Conservation (phyloP, 805 yeast genomes). For the Schizosaccharomyces osmophilus region DNA sequence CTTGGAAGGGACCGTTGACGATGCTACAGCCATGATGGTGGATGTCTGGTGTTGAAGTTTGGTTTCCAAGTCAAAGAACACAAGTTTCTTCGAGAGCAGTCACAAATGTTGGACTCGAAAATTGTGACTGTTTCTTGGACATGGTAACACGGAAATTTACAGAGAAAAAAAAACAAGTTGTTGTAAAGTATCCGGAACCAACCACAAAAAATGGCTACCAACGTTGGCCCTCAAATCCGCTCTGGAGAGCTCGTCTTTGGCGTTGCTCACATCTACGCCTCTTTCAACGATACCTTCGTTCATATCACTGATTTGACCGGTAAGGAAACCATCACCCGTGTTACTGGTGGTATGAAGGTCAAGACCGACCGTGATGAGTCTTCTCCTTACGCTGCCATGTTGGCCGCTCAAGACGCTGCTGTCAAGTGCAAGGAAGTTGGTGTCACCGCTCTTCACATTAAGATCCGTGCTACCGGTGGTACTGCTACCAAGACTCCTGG, state of each 20-base stretch:
- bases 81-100: background rate
- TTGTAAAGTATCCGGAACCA: background rate
- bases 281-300: constrained; percentile 98
- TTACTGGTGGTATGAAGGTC: constrained; percentile 99
- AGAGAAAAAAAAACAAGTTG: background rate
- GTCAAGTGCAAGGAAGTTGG: constrained; percentile 98
- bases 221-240: constrained; percentile 64
- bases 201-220: background rate
- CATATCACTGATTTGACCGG: constrained; percentile 97
- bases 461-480: constrained; percentile 99
- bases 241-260: constrained; percentile 98
- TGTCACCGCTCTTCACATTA: constrained; percentile 96
- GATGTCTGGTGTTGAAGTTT: background rate
- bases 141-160: background rate
- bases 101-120: background rate
- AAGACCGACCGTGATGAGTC: constrained; percentile 99
- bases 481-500: constrained; percentile 95
- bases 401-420: constrained; percentile 99
- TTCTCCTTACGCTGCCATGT: constrained; percentile 99
- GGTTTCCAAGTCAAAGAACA: background rate
- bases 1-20: constrained; percentile 17
- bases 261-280: constrained; percentile 99
- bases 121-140: background rate
- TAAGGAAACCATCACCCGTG: constrained; percentile 98
- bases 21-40: constrained; percentile 1